A percentile compares a stretch with the other conserved stretches of the same genome.
phyloP scores from a whole-genome alignment of 768 basidiomycete species.

The Amanita muscaria region DNA sequence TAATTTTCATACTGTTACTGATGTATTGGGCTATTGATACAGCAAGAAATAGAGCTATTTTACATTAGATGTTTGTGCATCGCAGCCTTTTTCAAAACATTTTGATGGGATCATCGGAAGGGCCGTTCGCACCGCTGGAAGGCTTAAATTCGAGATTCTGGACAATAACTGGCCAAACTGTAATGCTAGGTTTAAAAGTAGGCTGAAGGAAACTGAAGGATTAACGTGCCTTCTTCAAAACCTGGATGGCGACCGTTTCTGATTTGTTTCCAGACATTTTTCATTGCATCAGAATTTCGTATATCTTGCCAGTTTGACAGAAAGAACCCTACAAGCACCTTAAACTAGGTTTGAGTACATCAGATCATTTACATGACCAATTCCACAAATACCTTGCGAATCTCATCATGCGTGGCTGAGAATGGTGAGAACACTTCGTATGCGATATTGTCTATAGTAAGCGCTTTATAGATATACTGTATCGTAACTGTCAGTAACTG shows the following conservation, averaged over 20 bases:
- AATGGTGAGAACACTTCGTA: constrained; percentile 84
- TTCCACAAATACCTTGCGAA: constrained; percentile 49
- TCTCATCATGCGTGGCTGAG: constrained; percentile 71
- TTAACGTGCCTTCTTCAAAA: constrained; percentile 65
- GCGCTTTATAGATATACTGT: constrained; percentile 67
- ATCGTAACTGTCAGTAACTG: constrained; percentile 4
- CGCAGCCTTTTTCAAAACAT: background rate
- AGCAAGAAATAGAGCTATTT: too few species aligned
- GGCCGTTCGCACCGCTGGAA: constrained; percentile 12
- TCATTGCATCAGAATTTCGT: constrained; percentile 76
- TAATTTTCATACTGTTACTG: too few species aligned
- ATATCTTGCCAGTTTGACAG: constrained; percentile 78
- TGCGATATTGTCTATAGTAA: constrained; percentile 74
- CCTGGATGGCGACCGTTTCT: constrained; percentile 77
- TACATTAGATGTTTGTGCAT: too few species aligned
- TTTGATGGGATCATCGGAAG: constrained; percentile 7
- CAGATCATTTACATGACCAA: constrained; percentile 23
- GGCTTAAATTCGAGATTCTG: constrained; percentile 55
- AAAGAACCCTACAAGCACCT: constrained; percentile 70
- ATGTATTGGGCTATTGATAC: too few species aligned
- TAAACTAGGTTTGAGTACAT: constrained; percentile 32
- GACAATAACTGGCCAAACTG: constrained; percentile 64
- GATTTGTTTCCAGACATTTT: constrained; percentile 78
- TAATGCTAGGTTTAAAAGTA: background rate
- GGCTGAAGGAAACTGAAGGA: background rate